These are phyloP conservation scores for Penicillium sclerotigenum DNA, from an alignment of 2,329 filamentous ascomycete genomes.

Conservation along the genomic window DNA sequence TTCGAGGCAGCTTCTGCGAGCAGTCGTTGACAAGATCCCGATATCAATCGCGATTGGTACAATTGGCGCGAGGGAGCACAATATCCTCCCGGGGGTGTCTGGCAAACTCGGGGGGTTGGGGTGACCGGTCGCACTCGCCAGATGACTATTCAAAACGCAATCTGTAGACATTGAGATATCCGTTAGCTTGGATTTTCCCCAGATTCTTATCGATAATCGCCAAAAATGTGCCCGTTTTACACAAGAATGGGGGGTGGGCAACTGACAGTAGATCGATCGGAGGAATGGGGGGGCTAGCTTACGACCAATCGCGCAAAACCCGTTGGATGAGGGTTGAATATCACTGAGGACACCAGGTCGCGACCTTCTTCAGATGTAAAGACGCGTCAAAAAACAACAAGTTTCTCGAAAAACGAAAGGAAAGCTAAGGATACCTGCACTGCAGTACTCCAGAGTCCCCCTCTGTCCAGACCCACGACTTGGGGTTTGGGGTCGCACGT, in stretches of 20 bases:
- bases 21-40: conserved; percentile 16
- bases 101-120: conserved; percentile 16
- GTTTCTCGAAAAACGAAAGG: conserved; percentile 15
- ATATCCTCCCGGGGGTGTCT: conserved; percentile 25
- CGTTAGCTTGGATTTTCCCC: conserved; percentile 12
- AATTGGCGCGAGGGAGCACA: conserved; percentile 22
- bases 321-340: conserved; percentile 2
- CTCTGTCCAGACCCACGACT: conserved; percentile 22
- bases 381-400: conserved; percentile 18
- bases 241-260: conserved; percentile 11
- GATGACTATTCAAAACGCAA: conserved; percentile 21
- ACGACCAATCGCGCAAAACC: conserved; percentile 16
- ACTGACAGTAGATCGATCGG: conserved; percentile 25
- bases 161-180: conserved; percentile 15
- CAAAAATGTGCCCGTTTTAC: conserved; percentile 18
- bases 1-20: conserved; percentile 23
- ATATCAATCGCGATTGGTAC: conserved; percentile 26
- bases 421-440: conserved; percentile 29
- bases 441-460: conserved; percentile 28
- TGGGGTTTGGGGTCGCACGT: conserved; percentile 22
- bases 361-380: conserved; percentile 6
- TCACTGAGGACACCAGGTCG: conserved; percentile 23
- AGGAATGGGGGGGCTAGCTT: conserved; percentile 22
- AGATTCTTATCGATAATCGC: conserved; percentile 18
- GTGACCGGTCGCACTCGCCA: conserved; percentile 26